phyloP scores from a whole-genome alignment of 2,329 filamentous ascomycete species.

The Fusarium mundagurra region DNA sequence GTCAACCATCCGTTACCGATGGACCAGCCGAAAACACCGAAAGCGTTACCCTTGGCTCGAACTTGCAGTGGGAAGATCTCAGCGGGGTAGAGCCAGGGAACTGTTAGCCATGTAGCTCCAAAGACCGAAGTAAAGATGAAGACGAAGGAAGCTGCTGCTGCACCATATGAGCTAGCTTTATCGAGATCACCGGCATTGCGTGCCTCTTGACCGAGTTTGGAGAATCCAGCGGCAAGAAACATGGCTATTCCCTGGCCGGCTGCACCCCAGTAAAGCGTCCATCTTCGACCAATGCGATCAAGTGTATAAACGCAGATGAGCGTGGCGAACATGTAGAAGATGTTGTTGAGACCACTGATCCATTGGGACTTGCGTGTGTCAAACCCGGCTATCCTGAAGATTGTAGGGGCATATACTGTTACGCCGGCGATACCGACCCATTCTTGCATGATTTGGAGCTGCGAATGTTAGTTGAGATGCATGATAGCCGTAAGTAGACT shows the following conservation, averaged over 20 bases:
- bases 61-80: slow-evolving; percentile 79
- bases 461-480: rapidly evolving
- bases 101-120: slow-evolving; percentile 59
- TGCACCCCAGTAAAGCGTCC: slow-evolving; percentile 76
- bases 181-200: slow-evolving; percentile 55
- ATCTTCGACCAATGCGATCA: slow-evolving; percentile 73
- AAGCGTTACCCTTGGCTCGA: slow-evolving; percentile 78
- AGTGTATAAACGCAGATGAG: slow-evolving; percentile 76
- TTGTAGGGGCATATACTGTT: slow-evolving; percentile 66
- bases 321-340: slow-evolving; percentile 69
- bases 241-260: slow-evolving; percentile 72
- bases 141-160: slow-evolving; percentile 75
- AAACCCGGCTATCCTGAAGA: slow-evolving; percentile 76
- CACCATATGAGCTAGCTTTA: slow-evolving; percentile 62
- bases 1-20: slow-evolving; percentile 76
- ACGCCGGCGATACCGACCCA: slow-evolving; percentile 69
- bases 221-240: slow-evolving; percentile 68
- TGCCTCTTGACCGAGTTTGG: slow-evolving; percentile 62
- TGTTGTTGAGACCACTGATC: slow-evolving; percentile 66
- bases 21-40: slow-evolving; percentile 79
- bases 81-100: slow-evolving; percentile 72
- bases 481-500: rapidly evolving
- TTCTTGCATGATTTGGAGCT: slow-evolving; percentile 35
- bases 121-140: slow-evolving; percentile 63
- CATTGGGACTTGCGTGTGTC: slow-evolving; percentile 68